Conservation (phyloP, 73 alveolate species). For the Tetrahymena elliotti region DNA sequence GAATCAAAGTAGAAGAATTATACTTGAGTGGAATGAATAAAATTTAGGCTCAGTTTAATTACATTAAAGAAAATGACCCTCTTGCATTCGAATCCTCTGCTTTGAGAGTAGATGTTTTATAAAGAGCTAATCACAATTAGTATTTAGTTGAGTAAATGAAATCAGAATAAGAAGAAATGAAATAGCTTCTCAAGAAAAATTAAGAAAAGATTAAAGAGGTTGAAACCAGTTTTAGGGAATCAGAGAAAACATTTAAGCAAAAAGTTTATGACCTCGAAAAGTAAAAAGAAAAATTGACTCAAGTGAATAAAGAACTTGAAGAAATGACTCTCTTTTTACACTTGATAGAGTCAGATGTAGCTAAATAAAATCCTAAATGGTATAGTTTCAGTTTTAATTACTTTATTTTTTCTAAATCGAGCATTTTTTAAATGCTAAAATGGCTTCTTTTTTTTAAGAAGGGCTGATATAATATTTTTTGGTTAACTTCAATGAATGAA, state of each 20-base stretch:
- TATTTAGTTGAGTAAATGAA: not conserved
- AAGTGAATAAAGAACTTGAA: not conserved
- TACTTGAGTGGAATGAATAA: not conserved
- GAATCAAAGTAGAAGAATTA: not conserved
- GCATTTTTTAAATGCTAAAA: not conserved
- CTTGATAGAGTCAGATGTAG: not conserved
- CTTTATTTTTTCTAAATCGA: not conserved
- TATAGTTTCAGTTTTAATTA: not conserved
- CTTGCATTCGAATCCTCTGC: not conserved
- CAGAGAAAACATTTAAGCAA: not conserved
- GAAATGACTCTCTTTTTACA: not conserved
- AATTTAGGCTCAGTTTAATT: not conserved
- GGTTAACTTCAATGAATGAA: not conserved
- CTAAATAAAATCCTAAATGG: not conserved
- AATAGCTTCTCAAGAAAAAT: not conserved
- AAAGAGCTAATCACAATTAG: not conserved
- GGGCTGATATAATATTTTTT: not conserved
- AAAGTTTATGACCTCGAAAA: not conserved
- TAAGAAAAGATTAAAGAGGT: not conserved
- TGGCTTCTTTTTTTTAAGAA: not conserved
- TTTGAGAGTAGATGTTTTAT: not conserved
- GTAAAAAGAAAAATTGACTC: not conserved
- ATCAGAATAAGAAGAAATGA: not conserved
- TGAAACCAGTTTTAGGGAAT: not conserved
- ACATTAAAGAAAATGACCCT: not conserved